phyloP scores from a whole-genome alignment of 208 protist genomes.

The Acanthamoeba castellanii region DNA sequence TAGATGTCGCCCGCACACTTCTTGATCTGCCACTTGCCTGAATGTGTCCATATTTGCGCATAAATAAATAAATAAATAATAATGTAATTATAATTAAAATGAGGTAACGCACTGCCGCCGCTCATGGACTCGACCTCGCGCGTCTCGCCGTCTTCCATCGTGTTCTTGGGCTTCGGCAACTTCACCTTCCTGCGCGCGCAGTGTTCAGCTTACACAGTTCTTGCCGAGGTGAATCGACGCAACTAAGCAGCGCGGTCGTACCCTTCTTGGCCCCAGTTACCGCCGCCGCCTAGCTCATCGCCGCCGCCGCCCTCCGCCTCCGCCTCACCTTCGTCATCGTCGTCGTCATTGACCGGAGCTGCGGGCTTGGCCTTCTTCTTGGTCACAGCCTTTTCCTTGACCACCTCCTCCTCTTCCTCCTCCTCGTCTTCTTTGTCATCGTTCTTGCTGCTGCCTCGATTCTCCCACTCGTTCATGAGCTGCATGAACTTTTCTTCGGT shows the following conservation, averaged over 20 bases:
- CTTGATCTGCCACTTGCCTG: constrained; percentile 72
- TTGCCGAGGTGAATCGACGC: background rate
- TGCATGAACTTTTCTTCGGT: constrained; percentile 62
- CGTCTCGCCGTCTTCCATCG: constrained; percentile 21
- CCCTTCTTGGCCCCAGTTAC: background rate
- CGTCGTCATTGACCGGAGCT: background rate
- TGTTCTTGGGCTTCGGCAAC: constrained; percentile 26
- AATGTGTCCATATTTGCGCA: background rate
- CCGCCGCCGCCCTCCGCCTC: background rate
- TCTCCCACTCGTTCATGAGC: background rate
- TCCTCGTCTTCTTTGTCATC: constrained; percentile 8
- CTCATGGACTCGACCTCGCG: constrained; percentile 24
- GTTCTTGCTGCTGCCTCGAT: background rate
- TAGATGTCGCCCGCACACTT: constrained; percentile 71
- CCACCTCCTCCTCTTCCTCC: background rate
- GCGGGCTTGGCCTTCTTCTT: background rate
- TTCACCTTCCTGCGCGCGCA: background rate
- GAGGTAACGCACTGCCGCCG: constrained; percentile 34
- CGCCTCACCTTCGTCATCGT: background rate
- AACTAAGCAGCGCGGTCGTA: background rate
- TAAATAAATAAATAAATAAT: background rate
- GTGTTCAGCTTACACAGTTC: background rate
- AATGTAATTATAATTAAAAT: background rate
- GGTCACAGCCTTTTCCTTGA: background rate
- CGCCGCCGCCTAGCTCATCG: background rate